Evolutionary conservation across 495 filamentous ascomycete species (phyloP).

Genomic region (Cryomyces antarcticus): DNA sequence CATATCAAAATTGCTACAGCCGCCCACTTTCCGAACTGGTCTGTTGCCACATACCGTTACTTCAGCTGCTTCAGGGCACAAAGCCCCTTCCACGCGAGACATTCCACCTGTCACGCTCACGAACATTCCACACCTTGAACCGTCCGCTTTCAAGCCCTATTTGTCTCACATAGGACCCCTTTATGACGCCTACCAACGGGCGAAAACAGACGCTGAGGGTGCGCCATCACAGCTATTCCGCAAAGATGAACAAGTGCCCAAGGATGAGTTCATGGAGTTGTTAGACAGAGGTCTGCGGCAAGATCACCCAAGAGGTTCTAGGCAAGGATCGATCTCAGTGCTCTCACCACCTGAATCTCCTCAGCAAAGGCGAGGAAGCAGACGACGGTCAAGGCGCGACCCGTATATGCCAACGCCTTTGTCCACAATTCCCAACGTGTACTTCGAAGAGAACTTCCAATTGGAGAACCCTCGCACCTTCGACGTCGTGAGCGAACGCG

Average conservation of each 20-base stretch:
- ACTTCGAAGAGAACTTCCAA: constrained; percentile 89
- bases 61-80: constrained; percentile 45
- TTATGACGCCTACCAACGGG: constrained; percentile 64
- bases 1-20: constrained; percentile 81
- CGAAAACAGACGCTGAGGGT: constrained; percentile 45
- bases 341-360: constrained; percentile 29
- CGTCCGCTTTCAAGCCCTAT: constrained; percentile 63
- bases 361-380: constrained; percentile 30
- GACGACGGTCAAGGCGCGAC: constrained; percentile 27
- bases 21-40: constrained; percentile 76
- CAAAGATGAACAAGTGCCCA: constrained; percentile 24
- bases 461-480: constrained; percentile 93
- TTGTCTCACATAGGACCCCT: constrained; percentile 60
- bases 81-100: constrained; percentile 70
- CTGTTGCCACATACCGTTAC: constrained; percentile 53
- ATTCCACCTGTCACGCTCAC: constrained; percentile 89
- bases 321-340: constrained; percentile 11
- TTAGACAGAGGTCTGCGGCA: constrained; percentile 17
- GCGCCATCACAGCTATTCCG: constrained; percentile 16
- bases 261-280: constrained; percentile 29
- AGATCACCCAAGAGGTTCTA: constrained; percentile 1
- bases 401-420: constrained; percentile 57
- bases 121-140: constrained; percentile 67
- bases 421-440: constrained; percentile 78
- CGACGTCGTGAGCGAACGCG: constrained; percentile 88